Conservation (phyloP, 108 stramenopile species). For the Stephanodiscus minutulus region DNA sequence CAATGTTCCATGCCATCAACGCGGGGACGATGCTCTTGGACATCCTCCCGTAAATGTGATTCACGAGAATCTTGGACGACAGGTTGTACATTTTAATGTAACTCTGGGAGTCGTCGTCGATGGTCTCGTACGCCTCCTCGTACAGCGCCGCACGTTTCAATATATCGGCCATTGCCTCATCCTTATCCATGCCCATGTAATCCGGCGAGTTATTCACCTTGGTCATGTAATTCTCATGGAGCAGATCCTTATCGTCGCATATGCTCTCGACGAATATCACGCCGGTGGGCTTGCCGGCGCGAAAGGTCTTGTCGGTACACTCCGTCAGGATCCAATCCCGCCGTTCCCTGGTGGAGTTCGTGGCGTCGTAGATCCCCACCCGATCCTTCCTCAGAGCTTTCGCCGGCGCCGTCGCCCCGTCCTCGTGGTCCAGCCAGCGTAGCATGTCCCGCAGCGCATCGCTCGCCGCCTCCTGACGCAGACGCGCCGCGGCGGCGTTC, state of each 20-base stretch:
- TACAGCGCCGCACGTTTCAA: conserved; percentile 84
- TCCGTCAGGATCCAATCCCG: conserved; percentile 80
- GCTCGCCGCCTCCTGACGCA: conserved; percentile 73
- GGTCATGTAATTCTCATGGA: conserved; percentile 77
- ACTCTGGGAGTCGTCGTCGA: conserved; percentile 88
- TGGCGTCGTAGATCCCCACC: conserved; percentile 96
- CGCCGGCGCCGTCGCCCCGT: conserved; percentile 12
- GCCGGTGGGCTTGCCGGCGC: conserved; percentile 72
- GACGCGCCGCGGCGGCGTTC: conserved; percentile 62
- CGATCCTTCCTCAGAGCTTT: conserved; percentile 33
- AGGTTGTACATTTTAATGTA: conserved; percentile 96
- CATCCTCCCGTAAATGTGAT: conserved; percentile 80
- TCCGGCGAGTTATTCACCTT: conserved; percentile 86
- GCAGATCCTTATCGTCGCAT: conserved; percentile 90
- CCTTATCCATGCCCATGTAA: conserved; percentile 68
- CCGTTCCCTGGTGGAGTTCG: conserved; percentile 89
- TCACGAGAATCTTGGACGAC: conserved; percentile 76
- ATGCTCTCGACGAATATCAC: conserved; percentile 95
- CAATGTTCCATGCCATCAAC: conserved; percentile 92
- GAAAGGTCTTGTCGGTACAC: conserved; percentile 59
- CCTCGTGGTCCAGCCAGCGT: conserved; percentile 74
- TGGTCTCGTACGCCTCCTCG: conserved; percentile 91
- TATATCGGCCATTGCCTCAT: conserved; percentile 85
- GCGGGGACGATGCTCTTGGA: conserved; percentile 87
- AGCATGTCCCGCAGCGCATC: conserved; percentile 81